These are phyloP conservation scores for Rhizophora apiculata DNA, from an alignment of 345 rosid species.

Conservation along the genomic window DNA sequence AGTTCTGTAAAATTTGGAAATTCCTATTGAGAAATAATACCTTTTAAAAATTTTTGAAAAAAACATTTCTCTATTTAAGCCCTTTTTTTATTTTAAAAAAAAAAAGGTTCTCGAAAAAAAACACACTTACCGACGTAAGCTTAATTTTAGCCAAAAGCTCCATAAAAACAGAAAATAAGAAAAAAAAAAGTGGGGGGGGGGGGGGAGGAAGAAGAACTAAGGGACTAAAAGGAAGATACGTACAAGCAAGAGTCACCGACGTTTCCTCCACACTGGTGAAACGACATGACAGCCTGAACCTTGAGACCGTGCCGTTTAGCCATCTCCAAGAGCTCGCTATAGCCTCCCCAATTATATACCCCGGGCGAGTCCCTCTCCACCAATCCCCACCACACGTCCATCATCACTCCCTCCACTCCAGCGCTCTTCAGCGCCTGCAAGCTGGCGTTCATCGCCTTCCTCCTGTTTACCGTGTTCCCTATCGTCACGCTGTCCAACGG, in stretches of 20 bases:
- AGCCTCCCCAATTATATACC: conserved; percentile 92
- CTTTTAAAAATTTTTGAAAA: no score
- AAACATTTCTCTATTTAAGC: no score
- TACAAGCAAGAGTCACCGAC: conserved; percentile 94
- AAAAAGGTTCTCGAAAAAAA: no score
- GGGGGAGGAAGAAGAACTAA: not conserved
- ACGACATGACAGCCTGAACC: conserved; percentile 98
- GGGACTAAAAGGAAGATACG: conserved; percentile 22
- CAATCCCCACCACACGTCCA: conserved; percentile 99
- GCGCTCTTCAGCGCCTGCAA: conserved; percentile 92
- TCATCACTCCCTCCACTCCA: conserved; percentile 94
- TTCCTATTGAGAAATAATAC: no score
- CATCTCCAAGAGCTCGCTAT: conserved; percentile 79
- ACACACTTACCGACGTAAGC: no score
- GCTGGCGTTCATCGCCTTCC: conserved; percentile 95
- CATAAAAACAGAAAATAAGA: no score
- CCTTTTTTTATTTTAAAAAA: no score
- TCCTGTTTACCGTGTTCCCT: conserved; percentile 70
- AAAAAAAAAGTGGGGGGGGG: not conserved
- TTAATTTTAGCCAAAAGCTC: no score
- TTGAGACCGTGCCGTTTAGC: conserved; percentile 84
- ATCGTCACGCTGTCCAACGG: conserved; percentile 90
- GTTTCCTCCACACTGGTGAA: conserved; percentile 99
- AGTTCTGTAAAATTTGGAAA: no score
- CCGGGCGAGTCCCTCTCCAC: conserved; percentile 90